These are phyloP conservation scores for Diaporthe longicolla DNA, from an alignment of 2,329 filamentous ascomycete genomes.

Conservation along the genomic window DNA sequence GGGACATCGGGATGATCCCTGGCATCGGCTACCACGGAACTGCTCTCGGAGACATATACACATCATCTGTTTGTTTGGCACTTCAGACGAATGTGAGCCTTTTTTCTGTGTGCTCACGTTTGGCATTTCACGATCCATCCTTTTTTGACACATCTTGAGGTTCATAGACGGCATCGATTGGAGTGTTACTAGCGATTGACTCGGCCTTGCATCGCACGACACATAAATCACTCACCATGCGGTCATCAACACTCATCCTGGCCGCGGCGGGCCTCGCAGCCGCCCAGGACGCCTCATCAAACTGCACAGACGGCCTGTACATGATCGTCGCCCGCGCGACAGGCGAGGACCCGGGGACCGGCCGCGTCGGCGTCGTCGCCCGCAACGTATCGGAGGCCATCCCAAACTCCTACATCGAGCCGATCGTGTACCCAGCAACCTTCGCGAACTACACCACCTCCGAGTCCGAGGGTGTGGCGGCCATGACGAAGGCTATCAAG, in stretches of 20 bases:
- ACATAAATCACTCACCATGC: neutral
- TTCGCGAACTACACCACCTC: conserved; percentile 45
- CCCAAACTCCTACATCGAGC: conserved; percentile 43
- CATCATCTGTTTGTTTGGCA: conserved; percentile 13
- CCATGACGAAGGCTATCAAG: conserved; percentile 43
- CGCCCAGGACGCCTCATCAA: conserved; percentile 26
- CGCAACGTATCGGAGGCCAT: conserved; percentile 44
- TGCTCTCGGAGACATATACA: neutral
- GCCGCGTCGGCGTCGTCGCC: conserved; percentile 46
- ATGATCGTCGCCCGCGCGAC: conserved; percentile 48
- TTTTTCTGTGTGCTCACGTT: neutral
- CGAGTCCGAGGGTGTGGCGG: conserved; percentile 41
- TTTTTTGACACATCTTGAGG: neutral
- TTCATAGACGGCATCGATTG: neutral
- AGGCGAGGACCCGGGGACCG: conserved; percentile 44
- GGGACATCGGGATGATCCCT: neutral
- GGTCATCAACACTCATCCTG: neutral
- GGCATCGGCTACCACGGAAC: conserved; percentile 12
- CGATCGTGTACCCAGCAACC: conserved; percentile 48
- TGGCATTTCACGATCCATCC: too few species aligned
- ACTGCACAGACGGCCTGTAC: conserved; percentile 43
- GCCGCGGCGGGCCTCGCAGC: conserved; percentile 31
- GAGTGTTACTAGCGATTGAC: too few species aligned
- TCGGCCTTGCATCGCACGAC: neutral
- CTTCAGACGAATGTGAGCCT: neutral